phyloP scores from a whole-genome alignment of 495 filamentous ascomycete genomes.

The Penicillium pulvis region DNA sequence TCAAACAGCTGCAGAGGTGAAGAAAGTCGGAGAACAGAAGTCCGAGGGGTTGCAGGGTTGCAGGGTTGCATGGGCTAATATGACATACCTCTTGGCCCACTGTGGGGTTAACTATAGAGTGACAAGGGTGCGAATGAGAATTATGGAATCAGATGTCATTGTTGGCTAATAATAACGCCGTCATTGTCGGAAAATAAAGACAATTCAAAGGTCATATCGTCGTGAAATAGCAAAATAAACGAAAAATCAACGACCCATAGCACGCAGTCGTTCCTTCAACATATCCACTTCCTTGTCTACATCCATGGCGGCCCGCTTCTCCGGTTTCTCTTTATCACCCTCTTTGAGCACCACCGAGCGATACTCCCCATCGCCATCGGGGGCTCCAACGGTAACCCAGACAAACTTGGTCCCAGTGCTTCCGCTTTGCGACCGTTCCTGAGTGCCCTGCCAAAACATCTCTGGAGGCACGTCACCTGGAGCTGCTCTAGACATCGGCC shows the following conservation, averaged over 20 bases:
- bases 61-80: background rate
- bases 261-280: slow-evolving; percentile 37
- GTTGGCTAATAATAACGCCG: background rate
- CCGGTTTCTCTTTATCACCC: slow-evolving; percentile 13
- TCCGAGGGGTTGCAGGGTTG: slow-evolving; percentile 6
- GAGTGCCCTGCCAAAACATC: slow-evolving; percentile 67
- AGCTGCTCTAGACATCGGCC: slow-evolving; percentile 19
- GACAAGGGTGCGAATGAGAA: background rate
- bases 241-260: slow-evolving; percentile 22
- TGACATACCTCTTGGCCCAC: background rate
- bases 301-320: slow-evolving; percentile 21
- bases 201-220: slow-evolving; percentile 30
- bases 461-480: slow-evolving; percentile 44
- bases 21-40: slow-evolving; percentile 7
- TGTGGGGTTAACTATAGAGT: slow-evolving; percentile 1
- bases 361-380: slow-evolving; percentile 66
- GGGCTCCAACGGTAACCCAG: slow-evolving; percentile 82
- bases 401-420: slow-evolving; percentile 69
- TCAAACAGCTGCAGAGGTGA: background rate
- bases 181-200: slow-evolving; percentile 4
- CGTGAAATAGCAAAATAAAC: slow-evolving; percentile 25
- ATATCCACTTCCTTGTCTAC: slow-evolving; percentile 37
- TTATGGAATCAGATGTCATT: slow-evolving; percentile 1
- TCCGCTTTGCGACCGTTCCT: slow-evolving; percentile 53
- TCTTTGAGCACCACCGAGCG: slow-evolving; percentile 44